These are phyloP conservation scores for Chenopodium quinoa DNA, from an alignment of 148 eudicot genomes.

Conservation along the genomic window DNA sequence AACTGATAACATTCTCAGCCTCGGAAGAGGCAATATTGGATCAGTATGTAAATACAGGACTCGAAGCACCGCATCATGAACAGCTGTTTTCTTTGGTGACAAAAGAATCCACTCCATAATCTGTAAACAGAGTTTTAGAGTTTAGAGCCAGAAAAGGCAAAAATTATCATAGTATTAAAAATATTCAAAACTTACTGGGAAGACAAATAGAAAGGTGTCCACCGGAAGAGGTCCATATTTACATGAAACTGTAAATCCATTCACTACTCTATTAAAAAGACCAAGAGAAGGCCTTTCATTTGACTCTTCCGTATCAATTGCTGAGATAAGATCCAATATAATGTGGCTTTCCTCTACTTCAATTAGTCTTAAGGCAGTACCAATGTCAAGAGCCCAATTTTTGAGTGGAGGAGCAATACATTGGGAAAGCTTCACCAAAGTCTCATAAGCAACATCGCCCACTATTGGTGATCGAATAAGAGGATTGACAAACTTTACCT, in stretches of 20 bases:
- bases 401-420: constrained; percentile 87
- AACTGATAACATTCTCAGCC: constrained; percentile 96
- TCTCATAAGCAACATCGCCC: constrained; percentile 76
- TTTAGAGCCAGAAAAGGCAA: neutral
- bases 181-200: constrained; percentile 58
- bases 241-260: constrained; percentile 73
- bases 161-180: neutral
- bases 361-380: constrained; percentile 77
- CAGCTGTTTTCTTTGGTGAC: constrained; percentile 87
- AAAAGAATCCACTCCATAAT: constrained; percentile 83
- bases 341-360: constrained; percentile 49
- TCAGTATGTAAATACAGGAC: constrained; percentile 86
- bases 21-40: constrained; percentile 87
- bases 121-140: constrained; percentile 30
- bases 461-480: constrained; percentile 74
- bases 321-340: constrained; percentile 55
- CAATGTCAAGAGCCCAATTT: constrained; percentile 89
- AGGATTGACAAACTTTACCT: constrained; percentile 83
- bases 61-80: constrained; percentile 78
- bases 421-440: constrained; percentile 80
- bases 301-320: constrained; percentile 37
- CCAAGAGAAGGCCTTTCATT: constrained; percentile 48
- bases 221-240: constrained; percentile 91
- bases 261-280: constrained; percentile 70
- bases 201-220: constrained; percentile 76